Percentiles rank a stretch among this genome's conserved stretches.
phyloP scores from a whole-genome alignment of 169 alveolate species.

The Cystoisospora suis region DNA sequence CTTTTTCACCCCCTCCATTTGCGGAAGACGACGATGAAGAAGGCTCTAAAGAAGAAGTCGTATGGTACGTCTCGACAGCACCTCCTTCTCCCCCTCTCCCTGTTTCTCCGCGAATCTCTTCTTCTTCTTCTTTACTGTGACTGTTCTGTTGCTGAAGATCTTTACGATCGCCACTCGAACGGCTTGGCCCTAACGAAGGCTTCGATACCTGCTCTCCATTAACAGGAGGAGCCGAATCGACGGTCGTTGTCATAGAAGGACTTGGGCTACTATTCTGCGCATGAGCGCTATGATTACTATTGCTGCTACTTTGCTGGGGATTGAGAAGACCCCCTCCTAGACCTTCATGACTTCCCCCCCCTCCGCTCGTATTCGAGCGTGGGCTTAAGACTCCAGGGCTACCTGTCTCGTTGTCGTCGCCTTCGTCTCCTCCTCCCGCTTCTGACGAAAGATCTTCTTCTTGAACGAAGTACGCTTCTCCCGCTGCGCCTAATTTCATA shows the following conservation, averaged over 20 bases:
- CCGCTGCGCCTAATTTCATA: conserved; percentile 96
- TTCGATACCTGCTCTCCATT: no score
- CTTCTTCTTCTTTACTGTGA: neutral
- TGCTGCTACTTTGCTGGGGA: no score
- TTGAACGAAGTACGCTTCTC: conserved; percentile 94
- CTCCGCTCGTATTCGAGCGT: conserved; percentile 17
- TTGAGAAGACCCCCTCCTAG: no score
- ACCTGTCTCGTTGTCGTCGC: conserved; percentile 42
- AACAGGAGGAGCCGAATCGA: no score
- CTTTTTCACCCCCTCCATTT: neutral
- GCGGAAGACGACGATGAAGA: neutral
- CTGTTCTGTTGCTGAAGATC: no score
- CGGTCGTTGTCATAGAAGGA: no score
- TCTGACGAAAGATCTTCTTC: conserved; percentile 70
- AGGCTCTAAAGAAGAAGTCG: neutral
- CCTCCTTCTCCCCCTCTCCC: neutral
- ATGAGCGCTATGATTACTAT: no score
- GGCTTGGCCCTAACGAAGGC: no score
- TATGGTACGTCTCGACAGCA: neutral
- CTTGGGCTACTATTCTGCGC: no score
- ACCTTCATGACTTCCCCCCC: neutral
- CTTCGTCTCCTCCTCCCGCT: conserved; percentile 23
- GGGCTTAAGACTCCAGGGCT: conserved; percentile 48
- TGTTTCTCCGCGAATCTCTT: neutral
- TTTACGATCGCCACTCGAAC: no score